These are phyloP conservation scores for Phytophthora lateralis DNA, from an alignment of 352 stramenopile genomes.

Conservation along the genomic window DNA sequence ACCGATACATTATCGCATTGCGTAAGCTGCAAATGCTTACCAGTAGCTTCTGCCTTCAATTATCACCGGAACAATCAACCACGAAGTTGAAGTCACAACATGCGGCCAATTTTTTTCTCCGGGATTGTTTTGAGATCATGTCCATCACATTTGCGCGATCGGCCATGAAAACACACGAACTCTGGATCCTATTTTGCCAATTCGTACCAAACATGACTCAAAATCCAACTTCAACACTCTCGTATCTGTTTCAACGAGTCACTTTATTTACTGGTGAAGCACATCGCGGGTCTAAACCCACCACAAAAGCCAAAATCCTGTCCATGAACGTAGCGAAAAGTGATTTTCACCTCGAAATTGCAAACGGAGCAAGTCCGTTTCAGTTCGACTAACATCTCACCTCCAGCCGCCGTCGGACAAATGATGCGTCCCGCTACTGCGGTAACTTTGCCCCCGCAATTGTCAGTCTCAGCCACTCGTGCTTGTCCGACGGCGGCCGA, in stretches of 20 bases:
- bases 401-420: conserved; percentile 17
- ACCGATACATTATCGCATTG: background rate
- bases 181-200: background rate
- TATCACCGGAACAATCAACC: background rate
- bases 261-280: background rate
- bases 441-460: background rate
- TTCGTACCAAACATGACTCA: background rate
- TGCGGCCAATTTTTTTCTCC: background rate
- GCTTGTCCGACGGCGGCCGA: conserved; percentile 14
- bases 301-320: background rate
- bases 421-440: conserved; percentile 7
- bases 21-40: background rate
- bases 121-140: background rate
- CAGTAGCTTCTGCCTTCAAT: background rate
- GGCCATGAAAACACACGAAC: background rate
- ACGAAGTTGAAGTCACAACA: background rate
- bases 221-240: background rate
- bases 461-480: background rate
- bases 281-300: background rate
- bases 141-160: background rate
- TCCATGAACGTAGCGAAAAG: background rate
- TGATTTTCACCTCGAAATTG: background rate
- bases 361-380: conserved; percentile 8
- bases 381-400: background rate
- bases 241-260: background rate